These are phyloP conservation scores for Apocynum venetum DNA, from an alignment of 257 asterid species.

Conservation along the genomic window DNA sequence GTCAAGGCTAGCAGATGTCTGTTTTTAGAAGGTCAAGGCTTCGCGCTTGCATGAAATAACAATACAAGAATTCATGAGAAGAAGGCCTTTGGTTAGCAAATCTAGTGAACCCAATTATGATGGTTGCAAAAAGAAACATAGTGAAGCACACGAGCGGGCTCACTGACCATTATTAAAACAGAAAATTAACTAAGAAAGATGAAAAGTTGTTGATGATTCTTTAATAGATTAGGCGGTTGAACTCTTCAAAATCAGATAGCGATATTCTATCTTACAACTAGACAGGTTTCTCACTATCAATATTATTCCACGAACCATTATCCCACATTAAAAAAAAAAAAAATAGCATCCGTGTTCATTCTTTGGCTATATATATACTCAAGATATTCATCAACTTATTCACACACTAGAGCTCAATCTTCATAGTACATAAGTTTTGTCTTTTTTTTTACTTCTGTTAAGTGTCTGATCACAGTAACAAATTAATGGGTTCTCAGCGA, in stretches of 20 bases:
- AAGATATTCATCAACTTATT: background rate
- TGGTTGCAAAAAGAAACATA: no score
- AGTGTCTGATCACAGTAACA: no score
- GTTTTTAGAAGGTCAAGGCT: no score
- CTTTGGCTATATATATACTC: background rate
- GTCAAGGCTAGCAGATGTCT: no score
- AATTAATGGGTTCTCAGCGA: background rate
- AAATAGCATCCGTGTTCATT: background rate
- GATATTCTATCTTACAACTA: background rate
- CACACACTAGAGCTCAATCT: background rate
- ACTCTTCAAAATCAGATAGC: constrained; percentile 12
- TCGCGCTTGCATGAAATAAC: no score
- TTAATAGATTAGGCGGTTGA: background rate
- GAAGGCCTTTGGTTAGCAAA: no score
- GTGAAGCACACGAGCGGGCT: no score
- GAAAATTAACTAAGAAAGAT: no score
- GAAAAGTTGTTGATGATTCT: background rate
- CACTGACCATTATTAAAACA: no score
- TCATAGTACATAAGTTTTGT: no score
- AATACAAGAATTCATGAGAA: no score
- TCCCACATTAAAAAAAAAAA: background rate
- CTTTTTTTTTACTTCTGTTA: background rate
- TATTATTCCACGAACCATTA: background rate
- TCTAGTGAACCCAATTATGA: no score
- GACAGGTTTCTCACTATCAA: background rate